Evolutionary conservation across 2,329 filamentous ascomycete species (phyloP).

Genomic region (Cercospora berteroae): DNA sequence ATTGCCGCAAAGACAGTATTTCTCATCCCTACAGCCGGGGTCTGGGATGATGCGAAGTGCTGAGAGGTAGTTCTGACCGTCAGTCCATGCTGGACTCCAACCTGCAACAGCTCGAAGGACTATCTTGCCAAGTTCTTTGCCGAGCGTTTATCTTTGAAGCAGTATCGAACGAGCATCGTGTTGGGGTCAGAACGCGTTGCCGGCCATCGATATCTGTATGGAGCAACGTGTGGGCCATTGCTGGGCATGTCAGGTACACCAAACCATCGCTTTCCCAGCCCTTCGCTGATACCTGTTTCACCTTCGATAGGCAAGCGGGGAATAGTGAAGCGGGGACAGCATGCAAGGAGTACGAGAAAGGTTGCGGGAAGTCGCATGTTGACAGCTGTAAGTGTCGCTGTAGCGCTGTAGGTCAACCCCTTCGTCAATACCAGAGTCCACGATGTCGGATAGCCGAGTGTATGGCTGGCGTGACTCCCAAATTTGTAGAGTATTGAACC

Average conservation of each 20-base stretch:
- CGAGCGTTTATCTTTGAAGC: conserved; percentile 24
- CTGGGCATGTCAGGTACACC: conserved; percentile 10
- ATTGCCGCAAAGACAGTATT: conserved; percentile 8
- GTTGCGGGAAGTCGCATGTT: neutral
- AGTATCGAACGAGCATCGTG: conserved; percentile 24
- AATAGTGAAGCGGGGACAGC: neutral
- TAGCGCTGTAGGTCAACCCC: neutral
- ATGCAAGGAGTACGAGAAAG: neutral
- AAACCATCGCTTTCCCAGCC: conserved; percentile 19
- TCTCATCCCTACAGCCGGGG: conserved; percentile 1
- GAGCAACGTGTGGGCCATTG: neutral
- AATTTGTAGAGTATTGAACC: neutral
- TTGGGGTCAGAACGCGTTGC: conserved; percentile 8
- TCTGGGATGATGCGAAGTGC: conserved; percentile 19
- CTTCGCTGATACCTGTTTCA: neutral
- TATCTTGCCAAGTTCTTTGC: conserved; percentile 19
- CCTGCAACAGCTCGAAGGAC: conserved; percentile 20
- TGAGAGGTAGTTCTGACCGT: conserved; percentile 5
- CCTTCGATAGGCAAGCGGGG: neutral
- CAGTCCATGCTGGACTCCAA: conserved; percentile 21
- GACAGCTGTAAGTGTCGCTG: neutral
- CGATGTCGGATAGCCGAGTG: neutral
- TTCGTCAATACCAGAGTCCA: neutral
- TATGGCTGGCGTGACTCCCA: neutral
- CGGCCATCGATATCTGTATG: conserved; percentile 23